Conservation (phyloP, 192 early-diverging fungal genomes). For the Kappamyces sp. region DNA sequence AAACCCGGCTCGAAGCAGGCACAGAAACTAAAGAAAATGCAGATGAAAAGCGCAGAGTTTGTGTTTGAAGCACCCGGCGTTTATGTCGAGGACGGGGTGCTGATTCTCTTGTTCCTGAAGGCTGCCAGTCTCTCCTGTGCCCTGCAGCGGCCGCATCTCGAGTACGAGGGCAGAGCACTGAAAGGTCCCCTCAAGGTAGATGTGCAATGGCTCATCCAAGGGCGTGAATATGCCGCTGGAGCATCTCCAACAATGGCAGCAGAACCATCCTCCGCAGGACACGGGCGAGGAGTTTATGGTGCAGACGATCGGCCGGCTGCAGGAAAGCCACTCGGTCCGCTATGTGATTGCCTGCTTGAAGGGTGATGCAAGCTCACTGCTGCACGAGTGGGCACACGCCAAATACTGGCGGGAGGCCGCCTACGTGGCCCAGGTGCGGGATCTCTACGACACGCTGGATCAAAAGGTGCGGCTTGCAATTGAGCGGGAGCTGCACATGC, state of each 20-base stretch:
- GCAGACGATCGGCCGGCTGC: not conserved
- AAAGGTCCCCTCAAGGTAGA: conserved; percentile 38
- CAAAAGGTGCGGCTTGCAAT: conserved; percentile 14
- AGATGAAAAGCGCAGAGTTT: conserved; percentile 4
- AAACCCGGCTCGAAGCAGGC: conserved; percentile 33
- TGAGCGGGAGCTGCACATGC: conserved; percentile 33
- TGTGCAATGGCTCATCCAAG: conserved; percentile 12
- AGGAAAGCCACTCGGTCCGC: not conserved
- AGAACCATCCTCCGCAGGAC: not conserved
- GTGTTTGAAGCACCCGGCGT: conserved; percentile 3
- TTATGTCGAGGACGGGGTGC: conserved; percentile 9
- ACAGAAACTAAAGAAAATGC: conserved; percentile 18
- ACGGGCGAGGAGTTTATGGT: too few relatives aligned
- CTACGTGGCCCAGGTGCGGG: conserved; percentile 22
- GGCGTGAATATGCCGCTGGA: not conserved
- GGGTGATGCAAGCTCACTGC: conserved; percentile 34
- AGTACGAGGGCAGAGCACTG: conserved; percentile 37
- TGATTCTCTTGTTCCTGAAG: conserved; percentile 28
- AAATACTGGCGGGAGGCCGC: conserved; percentile 19
- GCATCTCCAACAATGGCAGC: not conserved
- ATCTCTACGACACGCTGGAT: conserved; percentile 19
- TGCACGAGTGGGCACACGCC: conserved; percentile 51
- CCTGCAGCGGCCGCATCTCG: conserved; percentile 36
- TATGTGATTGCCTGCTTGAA: conserved; percentile 37
- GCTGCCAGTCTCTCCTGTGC: conserved; percentile 18